These are phyloP conservation scores for Aspergillus biplanus DNA, from an alignment of 495 filamentous ascomycete species.

Conservation along the genomic window DNA sequence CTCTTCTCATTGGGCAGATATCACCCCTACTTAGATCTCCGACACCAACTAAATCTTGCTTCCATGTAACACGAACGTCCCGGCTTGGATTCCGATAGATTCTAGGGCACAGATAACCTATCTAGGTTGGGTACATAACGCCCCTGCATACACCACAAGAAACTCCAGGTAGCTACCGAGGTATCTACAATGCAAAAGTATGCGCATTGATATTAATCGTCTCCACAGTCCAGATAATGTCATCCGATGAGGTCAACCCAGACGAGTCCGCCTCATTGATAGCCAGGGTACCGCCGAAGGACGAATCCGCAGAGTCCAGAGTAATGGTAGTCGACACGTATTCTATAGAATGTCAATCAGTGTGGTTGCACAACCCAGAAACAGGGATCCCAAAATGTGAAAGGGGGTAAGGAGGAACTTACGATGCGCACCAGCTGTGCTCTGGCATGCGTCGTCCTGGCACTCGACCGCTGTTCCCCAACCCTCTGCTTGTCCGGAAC, in stretches of 20 bases:
- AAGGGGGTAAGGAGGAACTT: conserved; percentile 16
- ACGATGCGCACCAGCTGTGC: conserved; percentile 36
- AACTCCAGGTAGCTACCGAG: too few relatives aligned
- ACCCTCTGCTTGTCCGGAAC: conserved; percentile 37
- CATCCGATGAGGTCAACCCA: conserved; percentile 29
- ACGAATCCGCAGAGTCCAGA: conserved; percentile 30
- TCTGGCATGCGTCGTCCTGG: conserved; percentile 35
- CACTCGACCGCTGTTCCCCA: conserved; percentile 48
- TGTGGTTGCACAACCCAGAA: too few relatives aligned
- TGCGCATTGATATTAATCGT: conserved; percentile 38
- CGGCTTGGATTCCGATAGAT: too few relatives aligned
- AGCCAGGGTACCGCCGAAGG: conserved; percentile 34
- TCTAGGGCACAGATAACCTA: too few relatives aligned
- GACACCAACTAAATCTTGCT: too few relatives aligned
- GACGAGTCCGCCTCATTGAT: conserved; percentile 33
- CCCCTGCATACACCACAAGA: too few relatives aligned
- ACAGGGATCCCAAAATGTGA: background rate
- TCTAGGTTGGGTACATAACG: too few relatives aligned
- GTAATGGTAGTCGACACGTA: conserved; percentile 40
- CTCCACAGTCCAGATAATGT: conserved; percentile 33
- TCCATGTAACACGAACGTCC: too few relatives aligned
- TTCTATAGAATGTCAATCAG: conserved; percentile 15
- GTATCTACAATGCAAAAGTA: conserved; percentile 30
- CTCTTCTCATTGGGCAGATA: too few relatives aligned
- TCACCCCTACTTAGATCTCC: too few relatives aligned